Conservation (phyloP, 2,329 filamentous ascomycete genomes). For the Colletotrichum australisinense region DNA sequence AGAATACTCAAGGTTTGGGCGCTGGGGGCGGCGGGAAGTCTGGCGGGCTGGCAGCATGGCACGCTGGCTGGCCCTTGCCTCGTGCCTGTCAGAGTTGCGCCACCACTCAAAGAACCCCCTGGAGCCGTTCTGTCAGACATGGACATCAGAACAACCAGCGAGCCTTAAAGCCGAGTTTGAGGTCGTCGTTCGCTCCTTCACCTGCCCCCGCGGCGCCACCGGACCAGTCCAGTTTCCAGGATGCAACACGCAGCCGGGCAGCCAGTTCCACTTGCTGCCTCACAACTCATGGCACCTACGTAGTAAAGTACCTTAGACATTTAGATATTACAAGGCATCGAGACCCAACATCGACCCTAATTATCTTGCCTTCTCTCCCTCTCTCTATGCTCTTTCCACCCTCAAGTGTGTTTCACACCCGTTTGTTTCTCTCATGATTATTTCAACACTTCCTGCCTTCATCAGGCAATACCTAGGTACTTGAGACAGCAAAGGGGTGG, state of each 20-base stretch:
- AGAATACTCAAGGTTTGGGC: background rate
- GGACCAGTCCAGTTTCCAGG: slow-evolving; percentile 9
- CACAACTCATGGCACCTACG: background rate
- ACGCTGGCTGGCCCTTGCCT: background rate
- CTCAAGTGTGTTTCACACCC: background rate
- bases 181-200: background rate
- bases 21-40: background rate
- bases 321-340: background rate
- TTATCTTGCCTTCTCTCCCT: background rate
- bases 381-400: background rate
- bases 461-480: background rate
- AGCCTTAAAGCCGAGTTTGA: background rate
- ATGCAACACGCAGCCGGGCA: background rate
- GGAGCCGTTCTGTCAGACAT: background rate
- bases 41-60: background rate
- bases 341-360: background rate
- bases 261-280: slow-evolving; percentile 2
- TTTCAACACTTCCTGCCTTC: background rate
- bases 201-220: background rate
- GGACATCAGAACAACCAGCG: background rate
- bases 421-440: background rate
- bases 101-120: background rate
- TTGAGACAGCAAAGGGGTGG: background rate
- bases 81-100: background rate
- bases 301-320: background rate